phyloP scores from a whole-genome alignment of 2,329 filamentous ascomycete genomes.

The Orbilia javanica region DNA sequence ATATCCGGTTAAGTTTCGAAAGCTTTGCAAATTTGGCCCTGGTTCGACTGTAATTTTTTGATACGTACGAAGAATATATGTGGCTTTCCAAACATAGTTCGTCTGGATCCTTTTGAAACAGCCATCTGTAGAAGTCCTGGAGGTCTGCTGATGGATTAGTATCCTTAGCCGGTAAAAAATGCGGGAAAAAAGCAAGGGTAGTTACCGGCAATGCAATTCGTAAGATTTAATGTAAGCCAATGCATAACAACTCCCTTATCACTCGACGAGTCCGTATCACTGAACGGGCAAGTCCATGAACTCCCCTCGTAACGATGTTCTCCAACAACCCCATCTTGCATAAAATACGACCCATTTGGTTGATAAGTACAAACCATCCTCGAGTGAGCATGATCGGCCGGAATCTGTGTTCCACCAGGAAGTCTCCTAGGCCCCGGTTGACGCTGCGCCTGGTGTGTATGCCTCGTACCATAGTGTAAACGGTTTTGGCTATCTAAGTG shows the following conservation, averaged over 20 bases:
- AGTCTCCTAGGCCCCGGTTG: not conserved
- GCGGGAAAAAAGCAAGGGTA: not conserved
- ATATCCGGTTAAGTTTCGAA: too few species aligned
- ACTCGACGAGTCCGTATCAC: not conserved
- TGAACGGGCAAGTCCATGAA: constrained; percentile 40
- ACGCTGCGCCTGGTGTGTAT: constrained; percentile 11
- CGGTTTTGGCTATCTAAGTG: constrained; percentile 22
- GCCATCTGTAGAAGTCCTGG: constrained; percentile 31
- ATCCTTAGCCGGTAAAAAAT: not conserved
- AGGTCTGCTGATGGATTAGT: constrained; percentile 9
- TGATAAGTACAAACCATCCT: constrained; percentile 21
- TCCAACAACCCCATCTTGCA: constrained; percentile 31
- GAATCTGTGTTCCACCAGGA: constrained; percentile 14
- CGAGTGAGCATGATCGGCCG: constrained; percentile 2
- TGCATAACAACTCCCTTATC: constrained; percentile 7
- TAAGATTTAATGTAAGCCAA: constrained; percentile 35
- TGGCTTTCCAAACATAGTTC: constrained; percentile 28
- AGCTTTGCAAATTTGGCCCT: too few species aligned
- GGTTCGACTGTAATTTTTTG: too few species aligned
- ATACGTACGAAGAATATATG: constrained; percentile 28
- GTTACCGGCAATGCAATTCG: constrained; percentile 20
- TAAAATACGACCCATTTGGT: constrained; percentile 30
- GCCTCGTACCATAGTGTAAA: constrained; percentile 12
- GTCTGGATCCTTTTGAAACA: constrained; percentile 43
- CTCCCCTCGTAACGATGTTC: constrained; percentile 26